Base-by-base conservation (phyloP, 2,329 filamentous ascomycete species). In the Ophiostoma triangulosporum region DNA sequence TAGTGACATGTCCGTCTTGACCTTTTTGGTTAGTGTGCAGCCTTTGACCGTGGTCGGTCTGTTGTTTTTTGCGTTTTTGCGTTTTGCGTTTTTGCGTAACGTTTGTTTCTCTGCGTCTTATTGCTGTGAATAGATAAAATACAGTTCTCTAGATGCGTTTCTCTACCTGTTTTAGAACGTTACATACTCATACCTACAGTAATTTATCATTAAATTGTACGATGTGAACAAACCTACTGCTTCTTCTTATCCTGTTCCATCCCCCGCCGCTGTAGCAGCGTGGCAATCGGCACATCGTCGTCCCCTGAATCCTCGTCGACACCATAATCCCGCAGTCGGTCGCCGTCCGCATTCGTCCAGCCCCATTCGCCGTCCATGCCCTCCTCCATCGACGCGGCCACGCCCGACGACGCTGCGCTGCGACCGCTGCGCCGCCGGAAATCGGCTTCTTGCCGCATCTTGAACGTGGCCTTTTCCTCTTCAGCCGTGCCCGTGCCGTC, bases 291-390 rank as follows among this genome's bases (percentile, higher is more conserved):
- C 14, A 91, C 68, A 60, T 89, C 75, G 15, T 60, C 53, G 24
- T 58, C 62, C 54, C 88, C 83, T 0, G 75, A 77, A 14, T 86
- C 84, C 61, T 88, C 84, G 60, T 91, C 87, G 0, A 93, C 86
- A 1, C 87, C 87, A 62, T 83, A 93, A 61, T 93, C 87, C 40
- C 77, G 73, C 50, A 93, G 67, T 32, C 80, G 72, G 62, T 91
- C 85, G 1, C 86, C 87, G 51, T 91, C 86, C 0, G 78, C 74
- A 59, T 90, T 91, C 0, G 74, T 79, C 86, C 86, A 93, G 5
- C 70, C 76, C 40, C 75, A 74, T 61, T 78, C 73, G 5, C 75
- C 77, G 58, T 73, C 71, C 43, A 64, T 59, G 3, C 64, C 61
- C 6, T 64, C 58, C 36, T 64, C 62, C 58, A 22, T 61, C 57